Percentiles rank a stretch among this genome's conserved stretches.
phyloP scores from a whole-genome alignment of 805 yeast genomes.

The Wickerhamomyces hampshirensis region DNA sequence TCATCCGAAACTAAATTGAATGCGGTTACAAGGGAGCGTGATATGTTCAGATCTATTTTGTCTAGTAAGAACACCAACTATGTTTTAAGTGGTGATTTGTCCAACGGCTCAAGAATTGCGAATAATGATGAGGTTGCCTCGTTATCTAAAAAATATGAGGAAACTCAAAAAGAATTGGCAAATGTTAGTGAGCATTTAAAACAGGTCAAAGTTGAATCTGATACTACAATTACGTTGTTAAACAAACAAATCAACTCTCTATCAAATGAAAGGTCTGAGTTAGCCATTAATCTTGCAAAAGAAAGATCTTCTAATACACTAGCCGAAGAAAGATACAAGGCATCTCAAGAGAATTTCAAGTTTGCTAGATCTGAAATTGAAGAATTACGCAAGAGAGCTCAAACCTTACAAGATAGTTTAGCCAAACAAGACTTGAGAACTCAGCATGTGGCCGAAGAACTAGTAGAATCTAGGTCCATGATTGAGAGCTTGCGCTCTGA shows the following conservation, averaged over 20 bases:
- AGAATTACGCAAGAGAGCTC: conserved; percentile 36
- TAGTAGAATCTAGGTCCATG: conserved; percentile 46
- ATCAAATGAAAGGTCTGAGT: conserved; percentile 38
- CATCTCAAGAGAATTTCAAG: conserved; percentile 36
- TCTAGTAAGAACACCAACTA: conserved; percentile 20
- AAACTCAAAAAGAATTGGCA: conserved; percentile 12
- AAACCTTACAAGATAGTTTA: conserved; percentile 37
- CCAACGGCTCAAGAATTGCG: conserved; percentile 13
- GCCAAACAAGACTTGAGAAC: conserved; percentile 44
- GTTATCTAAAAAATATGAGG: conserved; percentile 14
- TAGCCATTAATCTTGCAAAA: conserved; percentile 46
- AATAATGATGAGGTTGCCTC: conserved; percentile 6
- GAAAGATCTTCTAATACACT: conserved; percentile 51
- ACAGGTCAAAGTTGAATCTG: conserved; percentile 32
- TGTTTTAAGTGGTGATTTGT: conserved; percentile 11
- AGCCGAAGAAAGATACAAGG: conserved; percentile 44
- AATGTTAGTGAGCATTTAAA: conserved; percentile 18
- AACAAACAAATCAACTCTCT: conserved; percentile 40
- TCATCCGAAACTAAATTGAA: conserved; percentile 46
- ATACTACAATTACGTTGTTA: conserved; percentile 43
- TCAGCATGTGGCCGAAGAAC: conserved; percentile 46
- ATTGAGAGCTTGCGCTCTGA: conserved; percentile 41
- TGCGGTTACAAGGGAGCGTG: conserved; percentile 61
- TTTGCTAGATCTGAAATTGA: conserved; percentile 40
- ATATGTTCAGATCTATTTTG: conserved; percentile 44